phyloP scores from a whole-genome alignment of 176 grass and related monocot species.

The Cymbopogon citratus region DNA sequence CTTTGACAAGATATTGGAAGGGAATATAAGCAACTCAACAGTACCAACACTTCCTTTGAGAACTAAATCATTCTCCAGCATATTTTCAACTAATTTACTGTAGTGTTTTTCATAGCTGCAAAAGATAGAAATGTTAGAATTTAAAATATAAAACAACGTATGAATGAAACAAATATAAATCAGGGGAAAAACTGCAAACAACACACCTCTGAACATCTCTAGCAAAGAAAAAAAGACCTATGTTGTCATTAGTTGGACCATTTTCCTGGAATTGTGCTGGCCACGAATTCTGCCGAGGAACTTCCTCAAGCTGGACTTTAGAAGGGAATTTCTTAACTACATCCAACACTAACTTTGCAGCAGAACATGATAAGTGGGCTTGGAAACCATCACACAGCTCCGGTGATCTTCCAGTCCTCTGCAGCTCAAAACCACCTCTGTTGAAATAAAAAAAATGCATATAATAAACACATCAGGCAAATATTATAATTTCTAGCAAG shows the following conservation, averaged over 20 bases:
- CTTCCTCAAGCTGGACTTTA: constrained; percentile 76
- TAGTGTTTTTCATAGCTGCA: constrained; percentile 87
- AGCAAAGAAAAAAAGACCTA: constrained; percentile 96
- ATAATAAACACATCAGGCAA: not conserved
- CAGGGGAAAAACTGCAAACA: constrained; percentile 6
- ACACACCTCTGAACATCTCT: constrained; percentile 74
- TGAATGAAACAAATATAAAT: not conserved
- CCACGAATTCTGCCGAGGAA: constrained; percentile 74
- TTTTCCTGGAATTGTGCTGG: constrained; percentile 63
- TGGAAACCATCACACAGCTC: constrained; percentile 89
- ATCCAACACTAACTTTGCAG: constrained; percentile 60
- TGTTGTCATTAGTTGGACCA: constrained; percentile 61
- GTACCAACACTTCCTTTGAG: constrained; percentile 69
- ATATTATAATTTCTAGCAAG: constrained; percentile 9
- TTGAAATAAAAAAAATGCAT: constrained; percentile 4
- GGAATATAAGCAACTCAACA: constrained; percentile 81
- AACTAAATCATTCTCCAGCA: constrained; percentile 75
- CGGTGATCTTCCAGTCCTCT: constrained; percentile 49
- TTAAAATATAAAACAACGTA: not conserved
- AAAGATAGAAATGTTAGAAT: constrained; percentile 1
- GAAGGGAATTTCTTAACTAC: constrained; percentile 64
- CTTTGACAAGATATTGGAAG: constrained; percentile 83
- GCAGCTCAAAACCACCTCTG: constrained; percentile 89
- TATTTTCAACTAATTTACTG: constrained; percentile 79
- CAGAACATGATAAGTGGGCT: constrained; percentile 80